Evolutionary conservation across 257 asterid species (phyloP).

Genomic region (Mentha longifolia): DNA sequence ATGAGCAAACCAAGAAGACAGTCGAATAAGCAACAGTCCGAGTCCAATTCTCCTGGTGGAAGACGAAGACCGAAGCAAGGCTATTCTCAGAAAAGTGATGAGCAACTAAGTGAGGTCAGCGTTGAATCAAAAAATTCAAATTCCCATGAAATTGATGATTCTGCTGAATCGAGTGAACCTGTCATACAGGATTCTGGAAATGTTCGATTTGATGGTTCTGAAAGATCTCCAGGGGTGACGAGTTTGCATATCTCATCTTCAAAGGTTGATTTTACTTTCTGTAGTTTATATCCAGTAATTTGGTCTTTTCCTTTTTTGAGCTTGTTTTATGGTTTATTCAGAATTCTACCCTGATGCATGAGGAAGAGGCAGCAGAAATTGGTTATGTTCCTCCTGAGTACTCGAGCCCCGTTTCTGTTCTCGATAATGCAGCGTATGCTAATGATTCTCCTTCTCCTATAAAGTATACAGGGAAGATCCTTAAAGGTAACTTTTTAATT

Average conservation of each 20-base stretch:
- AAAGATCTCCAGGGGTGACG: slow-evolving; percentile 41
- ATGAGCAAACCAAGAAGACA: slow-evolving; percentile 59
- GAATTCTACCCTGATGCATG: slow-evolving; percentile 52
- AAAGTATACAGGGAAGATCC: slow-evolving; percentile 52
- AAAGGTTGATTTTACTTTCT: slow-evolving; percentile 45
- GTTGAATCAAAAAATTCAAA: slow-evolving; percentile 43
- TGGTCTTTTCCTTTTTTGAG: slow-evolving; percentile 13
- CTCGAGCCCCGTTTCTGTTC: slow-evolving; percentile 94
- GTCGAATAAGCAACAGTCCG: slow-evolving; percentile 59
- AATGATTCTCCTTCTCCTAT: slow-evolving; percentile 71
- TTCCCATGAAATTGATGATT: slow-evolving; percentile 46
- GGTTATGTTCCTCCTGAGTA: slow-evolving; percentile 58
- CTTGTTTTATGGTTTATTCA: slow-evolving; percentile 43
- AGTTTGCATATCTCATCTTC: slow-evolving; percentile 40
- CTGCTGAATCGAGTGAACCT: slow-evolving; percentile 45
- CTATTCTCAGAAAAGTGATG: slow-evolving; percentile 44
- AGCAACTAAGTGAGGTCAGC: slow-evolving; percentile 49
- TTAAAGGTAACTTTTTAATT: slow-evolving; percentile 50
- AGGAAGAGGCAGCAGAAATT: slow-evolving; percentile 57
- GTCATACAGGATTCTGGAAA: slow-evolving; percentile 41
- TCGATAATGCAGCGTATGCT: slow-evolving; percentile 51
- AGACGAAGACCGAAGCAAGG: slow-evolving; percentile 57
- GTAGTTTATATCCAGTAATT: neutral
- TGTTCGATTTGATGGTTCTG: slow-evolving; percentile 44
- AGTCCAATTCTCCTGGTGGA: slow-evolving; percentile 76